Base-by-base conservation (phyloP, 1,139 yeast species). In the Saccharomyces hybrid region DNA sequence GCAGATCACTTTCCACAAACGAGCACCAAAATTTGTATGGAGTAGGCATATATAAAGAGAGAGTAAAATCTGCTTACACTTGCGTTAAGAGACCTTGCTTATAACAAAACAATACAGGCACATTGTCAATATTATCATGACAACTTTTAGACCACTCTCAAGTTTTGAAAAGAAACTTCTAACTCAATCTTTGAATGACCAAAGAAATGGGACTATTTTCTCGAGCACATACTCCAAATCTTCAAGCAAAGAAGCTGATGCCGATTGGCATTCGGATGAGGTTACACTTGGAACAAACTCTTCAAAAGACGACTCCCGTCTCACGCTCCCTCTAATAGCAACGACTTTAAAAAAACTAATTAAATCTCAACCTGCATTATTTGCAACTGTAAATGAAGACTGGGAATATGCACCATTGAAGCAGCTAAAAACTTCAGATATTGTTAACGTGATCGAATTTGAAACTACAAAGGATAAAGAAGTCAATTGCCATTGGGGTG, bases 181-280 rank as follows among this genome's bases (percentile, higher is more conserved):
- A 8, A 44, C 57, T 9, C 64, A 66, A 51, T 57, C 62, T 3
- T 46, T 60, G 2, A 62, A 60, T 38, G 60, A 60, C 14, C 51
- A 58, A 31, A 57, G 63, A 51, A 66, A 65, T 56, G 70, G 70
- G 16, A 58, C 61, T 9, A 54, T 64, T 0, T 66, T 64, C 50
- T 38, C 44, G 13, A 38, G 44, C 2, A 38, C 44, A 38, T 38
- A 38, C 6, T 38, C 44, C 0, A 38, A 38, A 38, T 19, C 44
- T 16, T 4, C 11, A 19, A 19, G 3, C 11, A 38, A 3, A 38
- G 44, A 16, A 16, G 11, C 11, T 19, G 44, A 55, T 13, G 48
- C 56, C 13, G 65, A 61, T 14, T 61, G 55, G 32, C 54, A 61
- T 55, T 55, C 55, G 2, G 68, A 65, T 38, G 67, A 62, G 46